Evolutionary conservation across 2,329 filamentous ascomycete genomes (phyloP).

Genomic region (Ampelomyces quisqualis): DNA sequence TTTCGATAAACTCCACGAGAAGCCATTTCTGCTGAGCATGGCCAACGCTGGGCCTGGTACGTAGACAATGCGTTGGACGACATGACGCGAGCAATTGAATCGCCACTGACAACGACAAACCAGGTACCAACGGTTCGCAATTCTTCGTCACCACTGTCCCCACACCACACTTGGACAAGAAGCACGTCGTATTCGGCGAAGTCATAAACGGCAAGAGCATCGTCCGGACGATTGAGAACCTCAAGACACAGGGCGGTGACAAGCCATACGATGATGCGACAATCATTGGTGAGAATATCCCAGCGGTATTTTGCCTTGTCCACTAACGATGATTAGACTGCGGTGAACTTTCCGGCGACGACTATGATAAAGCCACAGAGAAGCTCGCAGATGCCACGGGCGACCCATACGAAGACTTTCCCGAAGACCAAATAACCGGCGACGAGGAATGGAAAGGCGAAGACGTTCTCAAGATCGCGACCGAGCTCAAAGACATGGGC

Average conservation of each 20-base stretch:
- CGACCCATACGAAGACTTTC: conserved; percentile 93
- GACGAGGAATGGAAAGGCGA: conserved; percentile 64
- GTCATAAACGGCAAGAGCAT: conserved; percentile 91
- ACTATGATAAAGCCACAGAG: conserved; percentile 64
- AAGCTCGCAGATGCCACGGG: conserved; percentile 77
- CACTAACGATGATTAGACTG: conserved; percentile 60
- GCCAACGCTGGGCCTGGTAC: conserved; percentile 90
- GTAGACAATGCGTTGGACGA: too few species aligned
- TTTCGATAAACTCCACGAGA: conserved; percentile 87
- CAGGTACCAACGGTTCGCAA: conserved; percentile 91
- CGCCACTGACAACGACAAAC: neutral
- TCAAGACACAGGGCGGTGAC: conserved; percentile 71
- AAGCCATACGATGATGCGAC: conserved; percentile 66
- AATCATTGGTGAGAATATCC: conserved; percentile 55
- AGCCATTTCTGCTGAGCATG: conserved; percentile 94
- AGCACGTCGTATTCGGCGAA: conserved; percentile 97
- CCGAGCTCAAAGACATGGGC: conserved; percentile 85
- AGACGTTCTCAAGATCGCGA: conserved; percentile 74
- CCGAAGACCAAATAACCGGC: conserved; percentile 68
- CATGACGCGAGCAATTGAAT: neutral
- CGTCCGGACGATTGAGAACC: conserved; percentile 85
- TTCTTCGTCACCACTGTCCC: conserved; percentile 97
- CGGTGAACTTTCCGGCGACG: conserved; percentile 76
- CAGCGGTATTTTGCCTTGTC: too few species aligned
- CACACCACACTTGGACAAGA: conserved; percentile 92